Conservation (phyloP, 345 rosid genomes). For the Capsella bursapastoris region DNA sequence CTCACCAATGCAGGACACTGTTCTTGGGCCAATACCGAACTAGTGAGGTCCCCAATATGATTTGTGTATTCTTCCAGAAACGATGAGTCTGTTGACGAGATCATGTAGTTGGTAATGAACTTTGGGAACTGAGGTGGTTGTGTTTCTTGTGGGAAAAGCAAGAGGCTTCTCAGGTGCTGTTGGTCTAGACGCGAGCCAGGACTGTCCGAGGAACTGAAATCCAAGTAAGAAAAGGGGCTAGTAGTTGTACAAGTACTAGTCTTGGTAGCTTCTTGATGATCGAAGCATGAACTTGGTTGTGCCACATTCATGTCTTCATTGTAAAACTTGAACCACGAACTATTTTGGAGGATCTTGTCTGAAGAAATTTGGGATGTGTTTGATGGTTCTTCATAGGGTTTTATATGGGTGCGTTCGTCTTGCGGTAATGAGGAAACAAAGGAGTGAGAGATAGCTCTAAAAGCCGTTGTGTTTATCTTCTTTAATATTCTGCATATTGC, state of each 20-base stretch:
- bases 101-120: slow-evolving; percentile 40
- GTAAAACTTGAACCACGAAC: slow-evolving; percentile 35
- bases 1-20: too few relatives aligned
- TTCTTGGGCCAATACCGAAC: too few relatives aligned
- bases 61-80: slow-evolving; percentile 43
- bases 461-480: slow-evolving; percentile 68
- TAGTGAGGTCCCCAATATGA: too few relatives aligned
- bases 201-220: slow-evolving; percentile 40
- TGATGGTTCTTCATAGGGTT: slow-evolving; percentile 26
- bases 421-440: slow-evolving; percentile 58
- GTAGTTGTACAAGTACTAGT: slow-evolving; percentile 32
- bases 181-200: slow-evolving; percentile 34
- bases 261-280: neutral
- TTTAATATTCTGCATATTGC: slow-evolving; percentile 87
- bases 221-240: slow-evolving; percentile 42
- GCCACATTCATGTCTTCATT: slow-evolving; percentile 19
- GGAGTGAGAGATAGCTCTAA: slow-evolving; percentile 68
- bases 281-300: too few relatives aligned
- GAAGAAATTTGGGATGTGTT: slow-evolving; percentile 39
- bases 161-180: slow-evolving; percentile 47
- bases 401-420: slow-evolving; percentile 41
- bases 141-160: slow-evolving; percentile 49
- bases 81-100: slow-evolving; percentile 50
- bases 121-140: slow-evolving; percentile 37
- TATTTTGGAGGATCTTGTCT: slow-evolving; percentile 31